Evolutionary conservation across 345 rosid genomes (phyloP), one percentile per base, ranked within the genome.

Genomic region (Bretschneidera sinensis): DNA sequence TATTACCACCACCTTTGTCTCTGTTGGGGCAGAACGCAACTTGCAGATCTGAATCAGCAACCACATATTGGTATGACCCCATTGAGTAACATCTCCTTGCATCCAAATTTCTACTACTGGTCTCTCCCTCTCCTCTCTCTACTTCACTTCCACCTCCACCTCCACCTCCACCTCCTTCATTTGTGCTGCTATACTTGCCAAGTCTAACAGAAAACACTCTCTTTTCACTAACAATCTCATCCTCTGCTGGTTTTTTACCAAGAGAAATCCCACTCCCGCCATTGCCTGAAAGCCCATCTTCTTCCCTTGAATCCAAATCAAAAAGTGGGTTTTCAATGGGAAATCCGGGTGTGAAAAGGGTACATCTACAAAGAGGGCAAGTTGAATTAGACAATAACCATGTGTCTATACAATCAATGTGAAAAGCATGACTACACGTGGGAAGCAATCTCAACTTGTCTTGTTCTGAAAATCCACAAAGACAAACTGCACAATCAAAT

Each of bases 321-420:
- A 81, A 83, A 70, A 78, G 71, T 10, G 84, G 84, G 80, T 81
- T 78, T 21, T 91, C 88, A 54, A 67, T 61, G 8, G 78, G 67
- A 67, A 81, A 17, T 43, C 82, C 91, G 2, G 78, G 45, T n/a
- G 79, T 64, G 70, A 72, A 76, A 66, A 91, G 83, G 68, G 79
- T 74, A 31, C 86, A 89, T 81, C 96, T 86, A 67, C 98, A 91
- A 31, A 91, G 94, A 24, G 98, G 98, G 59, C 98, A 91, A 43
- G 94, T 88, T 16, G 98, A 91, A 65, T 88, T 88, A 24, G 95
- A 88, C 60, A 91, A 80, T 25, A 91, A 76, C 98, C 98, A 91
- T 15, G 95, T 81, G 68, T 88, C 98, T 71, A 91, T 91, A 64
- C 96, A 91, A 55, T 88, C 85, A 39, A 91, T 76, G 74, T 88